Evolutionary conservation across 768 basidiomycete species (phyloP), one percentile per base, ranked within the genome.

Genomic region (Tubosaeta sp.): DNA sequence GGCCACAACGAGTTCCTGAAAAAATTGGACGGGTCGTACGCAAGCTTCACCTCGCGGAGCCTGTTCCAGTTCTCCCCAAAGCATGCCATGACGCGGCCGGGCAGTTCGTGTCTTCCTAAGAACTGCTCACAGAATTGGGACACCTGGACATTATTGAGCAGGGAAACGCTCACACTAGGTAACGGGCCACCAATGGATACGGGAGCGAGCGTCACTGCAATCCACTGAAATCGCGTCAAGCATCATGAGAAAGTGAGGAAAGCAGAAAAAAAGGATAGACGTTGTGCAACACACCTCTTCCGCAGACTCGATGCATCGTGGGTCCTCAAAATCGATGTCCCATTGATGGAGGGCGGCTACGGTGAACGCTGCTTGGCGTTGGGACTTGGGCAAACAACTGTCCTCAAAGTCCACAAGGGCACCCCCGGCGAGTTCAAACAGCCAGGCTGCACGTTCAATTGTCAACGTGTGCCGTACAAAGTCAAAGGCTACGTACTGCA

Each of bases 311-410:
- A 91, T 76, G 56, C 92, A 95, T n/a, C 81, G 74, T 39, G 84
- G 81, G 62, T 95, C 92, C 54, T 87, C 80, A 38, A 87, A 71
- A 27, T 84, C 79, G 71, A 93, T 85, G 54, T 90, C 87, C 93
- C 93, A 95, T 64, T 95, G 93, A 66, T 94, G 93, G 22, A 94
- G 74, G 16, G 93, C 92, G 3, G 90, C 87, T 48, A 95, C 82
- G 3, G 88, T 93, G 70, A 92, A 95, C 9, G 79, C 66, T 1
- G 89, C 86, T 65, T 91, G 78, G 43, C 93, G 83, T 61, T 91
- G 88, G 11, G 78, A 75, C 63, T 84, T 83, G 3, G 91, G 90
- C 13, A 92, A 68, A 57, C 87, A 90, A 12, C 76, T 83, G 56
- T 85, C 76, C 49, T 88, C 84, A 52, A 79, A 81, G 63, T 93